Evolutionary conservation across 441 rosid genomes (phyloP).

Genomic region (Pelargonium exstipulatum): DNA sequence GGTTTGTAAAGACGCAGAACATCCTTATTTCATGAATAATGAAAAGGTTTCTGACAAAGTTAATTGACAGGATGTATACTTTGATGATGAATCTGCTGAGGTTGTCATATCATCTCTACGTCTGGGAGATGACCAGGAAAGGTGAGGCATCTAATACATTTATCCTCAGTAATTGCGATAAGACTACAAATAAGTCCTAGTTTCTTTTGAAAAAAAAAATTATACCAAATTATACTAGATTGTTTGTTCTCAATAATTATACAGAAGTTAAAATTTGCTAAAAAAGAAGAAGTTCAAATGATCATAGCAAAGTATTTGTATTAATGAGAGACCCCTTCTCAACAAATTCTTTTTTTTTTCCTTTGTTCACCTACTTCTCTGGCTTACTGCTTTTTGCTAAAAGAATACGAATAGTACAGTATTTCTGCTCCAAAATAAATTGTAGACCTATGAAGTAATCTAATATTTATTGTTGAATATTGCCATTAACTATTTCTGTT

Average conservation of each 20-base stretch:
- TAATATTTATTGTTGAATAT: background rate
- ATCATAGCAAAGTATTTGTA: background rate
- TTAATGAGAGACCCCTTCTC: background rate
- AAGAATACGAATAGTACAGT: background rate
- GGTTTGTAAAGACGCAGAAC: constrained; percentile 11
- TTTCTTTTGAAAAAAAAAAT: too few species aligned
- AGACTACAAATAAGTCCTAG: background rate
- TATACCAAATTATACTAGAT: too few species aligned
- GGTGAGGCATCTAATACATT: constrained; percentile 33
- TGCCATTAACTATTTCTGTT: background rate
- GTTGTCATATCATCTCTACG: constrained; percentile 95
- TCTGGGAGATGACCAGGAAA: constrained; percentile 84
- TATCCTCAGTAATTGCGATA: background rate
- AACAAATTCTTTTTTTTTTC: background rate
- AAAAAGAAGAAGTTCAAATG: background rate
- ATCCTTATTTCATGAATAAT: constrained; percentile 13
- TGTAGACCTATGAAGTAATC: background rate
- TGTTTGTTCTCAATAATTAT: too few species aligned
- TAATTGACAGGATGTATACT: constrained; percentile 82
- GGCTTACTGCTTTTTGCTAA: background rate
- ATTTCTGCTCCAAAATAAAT: background rate
- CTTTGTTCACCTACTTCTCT: background rate
- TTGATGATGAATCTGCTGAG: constrained; percentile 97
- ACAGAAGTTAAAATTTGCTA: background rate
- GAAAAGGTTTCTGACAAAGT: constrained; percentile 24